A percentile compares a stretch with the other conserved stretches of the same genome.
phyloP scores from a whole-genome alignment of 2,329 filamentous ascomycete species.

The Pezicula rhizophila region DNA sequence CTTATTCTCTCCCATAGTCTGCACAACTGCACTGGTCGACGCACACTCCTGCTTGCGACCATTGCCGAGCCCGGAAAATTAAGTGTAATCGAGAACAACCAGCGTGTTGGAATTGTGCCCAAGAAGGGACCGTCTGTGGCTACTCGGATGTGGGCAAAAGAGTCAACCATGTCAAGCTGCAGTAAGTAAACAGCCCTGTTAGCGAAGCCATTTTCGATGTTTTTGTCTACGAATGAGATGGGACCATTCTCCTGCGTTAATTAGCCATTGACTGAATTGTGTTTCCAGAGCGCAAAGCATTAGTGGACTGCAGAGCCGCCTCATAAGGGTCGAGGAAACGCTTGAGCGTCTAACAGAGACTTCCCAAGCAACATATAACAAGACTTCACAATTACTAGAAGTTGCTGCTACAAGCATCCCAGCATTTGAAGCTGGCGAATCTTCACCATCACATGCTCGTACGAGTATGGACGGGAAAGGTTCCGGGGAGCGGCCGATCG shows the following conservation, averaged over 20 bases:
- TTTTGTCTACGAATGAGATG: not conserved
- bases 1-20: too few relatives aligned
- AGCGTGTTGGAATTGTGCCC: not conserved
- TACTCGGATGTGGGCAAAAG: not conserved
- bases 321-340: not conserved
- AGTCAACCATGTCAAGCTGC: conserved; percentile 1
- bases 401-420: not conserved
- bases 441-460: not conserved
- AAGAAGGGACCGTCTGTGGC: not conserved
- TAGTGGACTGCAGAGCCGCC: not conserved
- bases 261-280: not conserved
- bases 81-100: not conserved
- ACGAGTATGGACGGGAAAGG: not conserved
- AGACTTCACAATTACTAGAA: too few relatives aligned
- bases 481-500: too few relatives aligned
- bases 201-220: not conserved
- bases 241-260: not conserved
- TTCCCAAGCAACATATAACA: not conserved
- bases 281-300: not conserved
- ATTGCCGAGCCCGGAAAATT: not conserved
- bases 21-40: too few relatives aligned
- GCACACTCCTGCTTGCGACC: not conserved
- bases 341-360: not conserved
- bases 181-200: not conserved
- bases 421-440: not conserved